These are phyloP conservation scores for Salix dunnii DNA, from an alignment of 345 rosid species.

Conservation along the genomic window DNA sequence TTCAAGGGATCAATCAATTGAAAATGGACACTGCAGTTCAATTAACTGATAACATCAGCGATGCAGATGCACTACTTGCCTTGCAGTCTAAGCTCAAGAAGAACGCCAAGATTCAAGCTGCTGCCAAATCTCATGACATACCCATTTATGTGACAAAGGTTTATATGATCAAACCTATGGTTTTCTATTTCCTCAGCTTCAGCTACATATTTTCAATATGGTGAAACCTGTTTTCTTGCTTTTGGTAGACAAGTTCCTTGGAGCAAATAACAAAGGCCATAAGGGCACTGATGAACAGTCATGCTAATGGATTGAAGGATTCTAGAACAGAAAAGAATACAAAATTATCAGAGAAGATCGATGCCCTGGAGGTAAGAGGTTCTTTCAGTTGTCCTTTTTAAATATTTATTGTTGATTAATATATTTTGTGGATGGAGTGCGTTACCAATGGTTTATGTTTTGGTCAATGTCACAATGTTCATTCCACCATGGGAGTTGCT, in stretches of 20 bases:
- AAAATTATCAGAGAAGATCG: constrained; percentile 56
- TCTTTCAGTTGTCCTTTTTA: neutral
- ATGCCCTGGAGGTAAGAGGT: constrained; percentile 69
- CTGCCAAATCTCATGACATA: constrained; percentile 58
- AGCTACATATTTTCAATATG: neutral
- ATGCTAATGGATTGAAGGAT: constrained; percentile 44
- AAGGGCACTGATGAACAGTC: constrained; percentile 47
- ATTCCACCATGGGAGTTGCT: too few species aligned
- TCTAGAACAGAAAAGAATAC: constrained; percentile 44
- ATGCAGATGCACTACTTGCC: constrained; percentile 81
- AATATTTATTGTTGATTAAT: neutral
- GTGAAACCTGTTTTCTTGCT: constrained; percentile 1
- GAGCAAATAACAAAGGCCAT: constrained; percentile 70
- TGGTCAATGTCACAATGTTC: too few species aligned
- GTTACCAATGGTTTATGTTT: neutral
- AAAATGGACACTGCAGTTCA: constrained; percentile 48
- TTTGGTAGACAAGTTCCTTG: constrained; percentile 70
- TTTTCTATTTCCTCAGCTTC: neutral
- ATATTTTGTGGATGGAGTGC: neutral
- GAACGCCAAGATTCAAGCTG: constrained; percentile 71
- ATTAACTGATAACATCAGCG: constrained; percentile 64
- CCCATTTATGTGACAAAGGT: constrained; percentile 82
- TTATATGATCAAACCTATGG: neutral
- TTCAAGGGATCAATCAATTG: constrained; percentile 65
- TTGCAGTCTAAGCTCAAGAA: constrained; percentile 80